Evolutionary conservation across 768 basidiomycete species (phyloP).

Genomic region (Lactarius indigo): DNA sequence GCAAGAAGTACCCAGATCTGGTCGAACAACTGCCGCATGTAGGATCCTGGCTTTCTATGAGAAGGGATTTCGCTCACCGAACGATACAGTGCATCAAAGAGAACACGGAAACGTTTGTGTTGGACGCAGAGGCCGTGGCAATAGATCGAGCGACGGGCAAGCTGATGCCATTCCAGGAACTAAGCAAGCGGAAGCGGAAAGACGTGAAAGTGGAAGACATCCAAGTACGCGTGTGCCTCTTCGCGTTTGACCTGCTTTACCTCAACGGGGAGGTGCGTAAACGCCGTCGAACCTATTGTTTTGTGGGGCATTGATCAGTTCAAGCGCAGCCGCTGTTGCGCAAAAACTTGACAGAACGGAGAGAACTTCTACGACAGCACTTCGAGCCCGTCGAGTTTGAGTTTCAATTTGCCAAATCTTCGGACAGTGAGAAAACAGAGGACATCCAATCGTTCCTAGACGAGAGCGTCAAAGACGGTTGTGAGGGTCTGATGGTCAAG

Average conservation of each 20-base stretch:
- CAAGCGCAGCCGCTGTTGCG: constrained; percentile 71
- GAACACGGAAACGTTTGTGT: constrained; percentile 81
- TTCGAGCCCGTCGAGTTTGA: constrained; percentile 84
- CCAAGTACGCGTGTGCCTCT: constrained; percentile 92
- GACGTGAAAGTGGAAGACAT: constrained; percentile 98
- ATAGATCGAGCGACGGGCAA: constrained; percentile 81
- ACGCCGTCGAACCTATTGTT: not conserved
- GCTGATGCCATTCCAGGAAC: constrained; percentile 97
- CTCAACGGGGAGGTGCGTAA: constrained; percentile 86
- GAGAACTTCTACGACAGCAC: constrained; percentile 71
- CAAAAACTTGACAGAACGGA: constrained; percentile 67
- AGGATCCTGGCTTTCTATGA: constrained; percentile 20
- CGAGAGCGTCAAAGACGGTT: constrained; percentile 96
- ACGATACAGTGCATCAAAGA: constrained; percentile 74
- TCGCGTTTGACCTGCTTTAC: constrained; percentile 95
- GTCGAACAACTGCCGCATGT: constrained; percentile 89
- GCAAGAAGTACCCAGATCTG: constrained; percentile 98
- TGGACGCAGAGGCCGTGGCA: constrained; percentile 96
- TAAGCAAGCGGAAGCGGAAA: constrained; percentile 91
- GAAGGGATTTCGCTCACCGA: not conserved
- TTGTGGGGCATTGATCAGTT: not conserved
- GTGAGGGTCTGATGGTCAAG: constrained; percentile 99
- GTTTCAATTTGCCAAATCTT: constrained; percentile 89
- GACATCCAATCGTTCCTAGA: constrained; percentile 95
- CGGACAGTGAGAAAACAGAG: constrained; percentile 84